Evolutionary conservation across 768 basidiomycete species (phyloP), one percentile per base, ranked within the genome.

Genomic region (Coprinopsis strossmayeri): DNA sequence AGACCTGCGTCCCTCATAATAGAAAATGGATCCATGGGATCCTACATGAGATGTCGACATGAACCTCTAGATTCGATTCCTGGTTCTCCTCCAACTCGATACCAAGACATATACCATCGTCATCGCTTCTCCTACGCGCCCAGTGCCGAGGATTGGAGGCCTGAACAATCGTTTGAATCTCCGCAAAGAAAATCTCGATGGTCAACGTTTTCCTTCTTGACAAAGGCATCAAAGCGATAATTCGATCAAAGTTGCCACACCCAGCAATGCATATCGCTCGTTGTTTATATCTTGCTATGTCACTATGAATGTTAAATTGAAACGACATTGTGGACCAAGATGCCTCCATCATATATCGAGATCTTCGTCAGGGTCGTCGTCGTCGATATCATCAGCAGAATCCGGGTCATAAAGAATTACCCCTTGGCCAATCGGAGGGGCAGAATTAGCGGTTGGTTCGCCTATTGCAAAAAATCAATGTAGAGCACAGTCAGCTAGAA

Each of bases 321-420:
- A n/a, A n/a, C 9, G 7, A 32, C 30, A 32, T 15, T 32, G 30
- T 18, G 34, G 13, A 23, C n/a, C n/a, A 45, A 24, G 13, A 18
- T 3, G 32, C 13, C 34, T 37, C 40, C 39, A 17, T 61, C 59
- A 92, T 49, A 93, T 87, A 58, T 95, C 89, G 51, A 95, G 69
- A 65, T 95, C 92, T 61, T 95, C 93, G 56, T 96, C 93, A 18
- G 93, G 93, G 69, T 96, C 93, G 48, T 95, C 93, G 47, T 94
- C 93, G 60, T 96, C 93, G 44, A 94, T 78, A 55, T 96, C 93
- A 59, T 96, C 93, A 23, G 87, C 91, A 23, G 89, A 91, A 61
- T 94, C 93, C 7, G 93, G 91, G 56, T 93, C 90, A 54, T 95
- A 96, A 52, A 84, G 72, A 47, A 96, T 94, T 1, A 78, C 72